phyloP scores from a whole-genome alignment of 345 rosid species.

The Triadica sebifera region DNA sequence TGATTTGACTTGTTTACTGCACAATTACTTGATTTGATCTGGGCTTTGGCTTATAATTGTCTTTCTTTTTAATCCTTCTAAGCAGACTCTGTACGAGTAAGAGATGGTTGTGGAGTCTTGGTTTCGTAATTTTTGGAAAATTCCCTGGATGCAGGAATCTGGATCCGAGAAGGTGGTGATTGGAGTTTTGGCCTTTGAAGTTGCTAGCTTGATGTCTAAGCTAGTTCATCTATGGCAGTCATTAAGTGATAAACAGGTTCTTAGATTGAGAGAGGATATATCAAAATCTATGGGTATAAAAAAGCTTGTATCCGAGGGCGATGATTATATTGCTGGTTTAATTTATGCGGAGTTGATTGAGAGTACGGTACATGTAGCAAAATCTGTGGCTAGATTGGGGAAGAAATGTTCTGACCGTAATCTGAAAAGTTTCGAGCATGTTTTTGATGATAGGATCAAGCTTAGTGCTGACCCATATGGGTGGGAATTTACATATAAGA shows the following conservation, averaged over 20 bases:
- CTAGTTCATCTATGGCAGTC: constrained; percentile 90
- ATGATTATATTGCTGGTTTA: constrained; percentile 53
- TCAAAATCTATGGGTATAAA: constrained; percentile 57
- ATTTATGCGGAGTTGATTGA: constrained; percentile 74
- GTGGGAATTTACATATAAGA: constrained; percentile 70
- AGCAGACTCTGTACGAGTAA: constrained; percentile 5
- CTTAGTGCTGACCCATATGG: constrained; percentile 59
- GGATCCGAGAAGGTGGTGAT: constrained; percentile 56
- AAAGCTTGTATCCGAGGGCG: constrained; percentile 84
- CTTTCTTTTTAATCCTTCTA: neutral
- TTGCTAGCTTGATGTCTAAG: constrained; percentile 83
- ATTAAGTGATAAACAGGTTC: constrained; percentile 74
- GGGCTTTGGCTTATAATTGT: neutral
- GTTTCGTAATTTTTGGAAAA: constrained; percentile 80
- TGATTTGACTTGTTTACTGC: neutral
- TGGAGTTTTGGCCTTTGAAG: constrained; percentile 85
- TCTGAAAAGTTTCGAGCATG: constrained; percentile 59
- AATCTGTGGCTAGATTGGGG: constrained; percentile 71
- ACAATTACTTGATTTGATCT: neutral
- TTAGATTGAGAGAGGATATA: constrained; percentile 71
- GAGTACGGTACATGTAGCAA: constrained; percentile 53
- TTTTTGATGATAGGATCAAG: constrained; percentile 54
- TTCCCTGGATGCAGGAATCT: constrained; percentile 53
- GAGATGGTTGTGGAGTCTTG: constrained; percentile 83
- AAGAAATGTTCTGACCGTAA: constrained; percentile 63